Conservation (phyloP, 768 basidiomycete species). For the Leccinum olivaceopallidum region DNA sequence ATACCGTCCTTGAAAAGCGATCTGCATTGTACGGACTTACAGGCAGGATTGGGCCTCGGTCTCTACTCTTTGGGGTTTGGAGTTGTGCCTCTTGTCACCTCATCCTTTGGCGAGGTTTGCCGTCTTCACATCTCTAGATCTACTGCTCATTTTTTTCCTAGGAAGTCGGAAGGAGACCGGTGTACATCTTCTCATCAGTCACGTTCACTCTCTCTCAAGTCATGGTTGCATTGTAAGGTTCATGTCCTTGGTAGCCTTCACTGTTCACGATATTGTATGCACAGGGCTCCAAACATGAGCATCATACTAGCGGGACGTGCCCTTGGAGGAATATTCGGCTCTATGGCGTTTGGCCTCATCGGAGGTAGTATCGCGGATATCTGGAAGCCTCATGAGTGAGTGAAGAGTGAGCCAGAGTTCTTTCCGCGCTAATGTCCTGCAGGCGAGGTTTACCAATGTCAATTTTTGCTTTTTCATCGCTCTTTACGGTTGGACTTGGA, state of each 20-base stretch:
- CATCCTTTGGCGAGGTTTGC: constrained; percentile 60
- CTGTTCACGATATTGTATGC: background rate
- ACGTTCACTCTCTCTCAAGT: constrained; percentile 55
- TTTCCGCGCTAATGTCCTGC: background rate
- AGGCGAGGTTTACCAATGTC: constrained; percentile 81
- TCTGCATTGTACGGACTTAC: constrained; percentile 42
- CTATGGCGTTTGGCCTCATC: constrained; percentile 64
- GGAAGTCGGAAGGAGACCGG: constrained; percentile 64
- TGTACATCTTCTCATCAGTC: constrained; percentile 54
- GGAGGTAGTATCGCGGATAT: constrained; percentile 72
- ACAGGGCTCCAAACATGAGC: constrained; percentile 45
- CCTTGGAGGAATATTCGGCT: constrained; percentile 61
- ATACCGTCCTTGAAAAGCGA: constrained; percentile 51
- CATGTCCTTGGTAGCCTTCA: background rate
- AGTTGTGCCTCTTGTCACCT: constrained; percentile 57
- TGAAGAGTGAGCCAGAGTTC: background rate
- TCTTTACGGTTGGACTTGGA: constrained; percentile 62
- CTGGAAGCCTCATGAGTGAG: constrained; percentile 63
- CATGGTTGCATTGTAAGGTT: constrained; percentile 33
- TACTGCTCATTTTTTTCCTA: constrained; percentile 23
- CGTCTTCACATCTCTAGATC: background rate
- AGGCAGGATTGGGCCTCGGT: constrained; percentile 48
- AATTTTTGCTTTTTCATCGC: constrained; percentile 57
- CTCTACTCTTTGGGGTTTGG: constrained; percentile 63
- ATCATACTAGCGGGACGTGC: constrained; percentile 60